Evolutionary conservation across 2,329 filamentous ascomycete genomes (phyloP), one percentile per base, ranked within the genome.

Genomic region (Fusarium vanettenii): DNA sequence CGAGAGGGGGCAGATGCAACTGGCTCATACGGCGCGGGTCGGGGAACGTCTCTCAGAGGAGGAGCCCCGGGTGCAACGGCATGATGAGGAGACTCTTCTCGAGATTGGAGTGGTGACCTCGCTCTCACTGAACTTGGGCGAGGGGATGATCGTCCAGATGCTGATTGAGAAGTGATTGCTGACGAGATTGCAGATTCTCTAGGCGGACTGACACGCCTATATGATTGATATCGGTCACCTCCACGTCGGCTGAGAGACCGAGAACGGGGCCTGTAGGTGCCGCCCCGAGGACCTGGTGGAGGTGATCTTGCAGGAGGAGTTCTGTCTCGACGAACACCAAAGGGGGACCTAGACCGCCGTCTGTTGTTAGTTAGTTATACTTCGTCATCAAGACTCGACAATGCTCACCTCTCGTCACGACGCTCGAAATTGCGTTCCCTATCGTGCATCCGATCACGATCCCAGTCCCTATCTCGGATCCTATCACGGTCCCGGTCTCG

Each of bases 311-410:
- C 73, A 6, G 73, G 75, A 20, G 81, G 81, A n/a, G 69, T 81
- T 72, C 82, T 80, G 9, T 82, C 81, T 27, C 81, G 84, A 31
- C 82, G 85, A 22, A 69, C 50, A 43, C 84, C 84, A 67, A 85
- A 86, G 2, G 89, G 89, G 37, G 89, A 90, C 57, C 89, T 85
- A 27, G 89, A 91, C 75, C 89, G 84, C 71, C 88, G 85, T 80
- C 87, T 89, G 64, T 73, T 72, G 37, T 70, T 55, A 71, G 70
- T 81, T 64, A 79, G 73, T 37, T 25, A 70, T 41, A 59, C 16
- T 18, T 29, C n/a, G 16, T 43, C 37, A 43, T 62, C 5, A 39
- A 20, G 16, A 13, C n/a, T 22, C 29, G 39, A 48, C 25, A 10
- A 16, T 61, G 52, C 80, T 77, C 69, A 84, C 82, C 84, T 82